Percentiles rank a stretch among this genome's conserved stretches.
These are phyloP conservation scores for Colletotrichum siamense DNA, from an alignment of 2,329 filamentous ascomycete genomes.

Conservation along the genomic window DNA sequence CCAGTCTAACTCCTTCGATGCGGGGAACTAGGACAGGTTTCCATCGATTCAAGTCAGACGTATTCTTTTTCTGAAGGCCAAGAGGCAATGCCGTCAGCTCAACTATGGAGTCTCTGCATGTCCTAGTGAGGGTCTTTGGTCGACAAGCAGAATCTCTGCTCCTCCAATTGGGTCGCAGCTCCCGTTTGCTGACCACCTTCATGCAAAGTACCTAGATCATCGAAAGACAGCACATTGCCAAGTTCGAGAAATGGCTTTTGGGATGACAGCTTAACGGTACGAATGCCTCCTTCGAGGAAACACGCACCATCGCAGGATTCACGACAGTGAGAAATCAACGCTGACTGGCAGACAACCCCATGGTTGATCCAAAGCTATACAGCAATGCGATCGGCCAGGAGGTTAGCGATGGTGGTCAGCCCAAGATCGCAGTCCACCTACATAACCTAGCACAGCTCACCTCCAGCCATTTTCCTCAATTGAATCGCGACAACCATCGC, in stretches of 20 bases:
- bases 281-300: neutral
- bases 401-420: neutral
- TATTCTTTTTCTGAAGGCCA: too few species aligned
- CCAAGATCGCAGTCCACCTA: neutral
- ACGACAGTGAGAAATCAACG: neutral
- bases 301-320: neutral
- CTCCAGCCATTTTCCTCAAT: neutral
- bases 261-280: neutral
- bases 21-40: neutral
- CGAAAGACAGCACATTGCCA: neutral
- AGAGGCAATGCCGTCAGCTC: neutral
- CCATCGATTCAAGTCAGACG: neutral
- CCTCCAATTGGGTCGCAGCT: neutral
- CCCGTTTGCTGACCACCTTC: neutral
- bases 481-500: too few species aligned
- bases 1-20: fast-evolving
- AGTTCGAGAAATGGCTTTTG: neutral
- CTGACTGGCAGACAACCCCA: neutral
- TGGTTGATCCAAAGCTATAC: neutral
- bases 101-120: neutral
- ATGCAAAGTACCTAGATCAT: neutral
- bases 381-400: neutral
- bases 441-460: neutral
- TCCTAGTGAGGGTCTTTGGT: neutral
- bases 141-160: neutral